Evolutionary conservation across 164 flowering plant genomes (phyloP), one percentile per base, ranked within the genome.

Genomic region (Stephania japonica): DNA sequence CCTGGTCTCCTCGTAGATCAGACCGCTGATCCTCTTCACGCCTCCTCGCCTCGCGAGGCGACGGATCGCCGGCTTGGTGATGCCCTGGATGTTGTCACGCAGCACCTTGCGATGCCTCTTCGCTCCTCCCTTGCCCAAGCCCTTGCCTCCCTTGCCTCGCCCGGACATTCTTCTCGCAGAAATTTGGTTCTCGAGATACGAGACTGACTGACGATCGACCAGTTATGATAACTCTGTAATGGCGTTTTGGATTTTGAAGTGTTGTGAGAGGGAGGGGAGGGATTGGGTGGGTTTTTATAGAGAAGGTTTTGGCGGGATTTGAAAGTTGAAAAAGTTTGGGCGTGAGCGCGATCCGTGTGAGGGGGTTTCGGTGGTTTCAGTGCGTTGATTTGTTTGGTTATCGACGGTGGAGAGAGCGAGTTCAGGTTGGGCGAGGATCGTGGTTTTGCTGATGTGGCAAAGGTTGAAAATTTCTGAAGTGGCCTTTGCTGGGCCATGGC

Each of bases 81-180:
- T 84, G 0, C 86, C 86, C 73, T 84, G 85, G 72, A 82, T 85
- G 83, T 85, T 83, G 42, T 85, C 88, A 1, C 86, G 49, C n/a
- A 85, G 72, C 3, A 84, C 86, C 81, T 85, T 85, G 65, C 86
- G 56, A 69, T 85, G 86, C 2, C 88, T 73, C 84, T 85, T 85
- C 41, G 86, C 88, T 27, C 88, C 88, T 64, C 86, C 88, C 75
- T 85, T 85, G 27, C 86, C 86, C 64, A 85, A 53, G 0, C 88
- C 88, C 84, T 85, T 85, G 8, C 86, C 88, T 1, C 88, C 88
- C 82, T 84, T 85, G 53, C 86, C 86, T n/a, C 86, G 84, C 1
- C 88, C 88, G 0, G 83, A 83, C 87, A 85, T 85, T 85, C 72
- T 63, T 63, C 38, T 63, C 38, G 38, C 38, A 2, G 38, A 32